Base-by-base conservation (phyloP, 2,329 filamentous ascomycete species). In the Talaromyces rugulosus region DNA sequence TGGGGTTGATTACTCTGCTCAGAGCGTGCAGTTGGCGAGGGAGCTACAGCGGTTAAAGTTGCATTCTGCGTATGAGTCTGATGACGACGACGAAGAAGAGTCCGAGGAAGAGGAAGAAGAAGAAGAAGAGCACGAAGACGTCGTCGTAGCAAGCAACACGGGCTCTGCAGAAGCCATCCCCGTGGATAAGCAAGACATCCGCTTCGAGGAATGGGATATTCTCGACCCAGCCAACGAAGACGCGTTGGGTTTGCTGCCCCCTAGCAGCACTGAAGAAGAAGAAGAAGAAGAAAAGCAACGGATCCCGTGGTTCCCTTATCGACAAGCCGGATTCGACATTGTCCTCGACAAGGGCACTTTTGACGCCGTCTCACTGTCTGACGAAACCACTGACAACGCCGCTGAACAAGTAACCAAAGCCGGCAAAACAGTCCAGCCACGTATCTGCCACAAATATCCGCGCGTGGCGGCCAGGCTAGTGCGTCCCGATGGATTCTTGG, bases 291-390 rank as follows among this genome's bases (percentile, higher is more conserved):
- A 34, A 6, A 57, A 66, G 31, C 56, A 63, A 2, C 63, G 59
- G 2, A 56, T 75, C 16, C 62, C 70, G 16, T 80, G 78, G 74
- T 80, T 75, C 69, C 80, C 68, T 0, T 71, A 71, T 50, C 69
- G 75, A 34, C 68, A 68, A 0, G 73, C 75, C 0, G 90, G 90
- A 0, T 98, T 93, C 79, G 92, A 98, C 75, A 86, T 97, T 0
- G 89, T 97, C 0, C 84, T 97, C n/a, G 95, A 99, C 77, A 99
- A 99, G 78, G 95, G 95, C 52, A 99, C 95, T 0, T 99, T 98
- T 74, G 95, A 99, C 80, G 95, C 95, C 11, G 89, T 99, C 36
- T 92, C 88, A 56, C 80, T 98, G n/a, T 77, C 75, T 14, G 75
- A 69, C 9, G 75, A 77, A 18, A 65, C 64, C 16, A 42, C 33